Evolutionary conservation across 2,329 filamentous ascomycete genomes (phyloP).

Genomic region (Stromatinia cepivora): DNA sequence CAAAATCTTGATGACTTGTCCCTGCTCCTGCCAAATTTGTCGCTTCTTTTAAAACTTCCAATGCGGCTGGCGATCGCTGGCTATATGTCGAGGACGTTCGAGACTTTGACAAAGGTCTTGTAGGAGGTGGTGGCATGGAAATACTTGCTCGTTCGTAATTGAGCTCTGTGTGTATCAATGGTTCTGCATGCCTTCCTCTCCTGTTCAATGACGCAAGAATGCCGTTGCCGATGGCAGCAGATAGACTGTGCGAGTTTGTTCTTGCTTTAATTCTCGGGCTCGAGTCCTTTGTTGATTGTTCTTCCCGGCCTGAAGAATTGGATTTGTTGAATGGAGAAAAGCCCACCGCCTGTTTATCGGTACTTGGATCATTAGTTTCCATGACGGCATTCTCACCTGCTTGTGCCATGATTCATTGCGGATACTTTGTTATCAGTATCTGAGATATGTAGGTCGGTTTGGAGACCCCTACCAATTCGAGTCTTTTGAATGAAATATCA

Average conservation of each 20-base stretch:
- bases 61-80: slow-evolving; percentile 46
- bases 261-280: slow-evolving; percentile 6
- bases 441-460: not conserved
- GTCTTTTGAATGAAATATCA: not conserved
- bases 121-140: slow-evolving; percentile 61
- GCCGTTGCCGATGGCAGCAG: slow-evolving; percentile 46
- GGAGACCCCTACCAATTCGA: not conserved
- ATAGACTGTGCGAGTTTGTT: slow-evolving; percentile 44
- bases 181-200: slow-evolving; percentile 60
- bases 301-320: slow-evolving; percentile 6
- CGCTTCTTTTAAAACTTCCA: slow-evolving; percentile 40
- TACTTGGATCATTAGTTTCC: slow-evolving; percentile 34
- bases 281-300: slow-evolving; percentile 13
- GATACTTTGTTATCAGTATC: not conserved
- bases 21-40: slow-evolving; percentile 30
- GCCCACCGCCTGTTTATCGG: slow-evolving; percentile 20
- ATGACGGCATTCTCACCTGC: slow-evolving; percentile 20
- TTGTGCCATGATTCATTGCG: slow-evolving; percentile 23
- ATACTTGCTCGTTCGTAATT: slow-evolving; percentile 61
- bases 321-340: slow-evolving; percentile 22
- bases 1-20: slow-evolving; percentile 45
- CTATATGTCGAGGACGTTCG: slow-evolving; percentile 39
- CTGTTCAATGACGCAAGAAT: slow-evolving; percentile 43
- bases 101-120: slow-evolving; percentile 45
- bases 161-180: slow-evolving; percentile 54